Evolutionary conservation across 805 yeast species (phyloP).

Genomic region (Diddensiella santjacobensis): DNA sequence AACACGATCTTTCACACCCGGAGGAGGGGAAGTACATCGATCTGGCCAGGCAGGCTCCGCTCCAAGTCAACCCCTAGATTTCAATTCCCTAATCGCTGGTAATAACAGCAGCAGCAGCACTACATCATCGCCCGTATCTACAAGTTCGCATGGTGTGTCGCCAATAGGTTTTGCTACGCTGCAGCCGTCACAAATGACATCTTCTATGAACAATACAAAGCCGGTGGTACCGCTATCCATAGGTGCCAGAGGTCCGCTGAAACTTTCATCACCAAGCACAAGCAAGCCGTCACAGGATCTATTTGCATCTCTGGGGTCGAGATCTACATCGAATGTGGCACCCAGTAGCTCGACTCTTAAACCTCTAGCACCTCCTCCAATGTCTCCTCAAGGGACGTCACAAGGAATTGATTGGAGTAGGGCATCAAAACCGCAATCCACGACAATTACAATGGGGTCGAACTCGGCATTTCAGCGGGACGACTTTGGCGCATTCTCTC

Average conservation of each 20-base stretch:
- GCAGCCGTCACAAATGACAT: too few relatives aligned
- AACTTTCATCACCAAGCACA: neutral
- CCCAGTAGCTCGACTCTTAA: neutral
- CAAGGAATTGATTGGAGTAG: neutral
- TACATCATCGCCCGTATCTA: neutral
- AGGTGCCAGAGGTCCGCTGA: too few relatives aligned
- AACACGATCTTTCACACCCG: neutral
- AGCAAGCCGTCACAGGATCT: neutral
- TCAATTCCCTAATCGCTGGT: constrained; percentile 19
- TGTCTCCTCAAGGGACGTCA: neutral
- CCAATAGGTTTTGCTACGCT: neutral
- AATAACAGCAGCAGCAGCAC: constrained; percentile 5
- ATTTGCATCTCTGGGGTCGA: neutral
- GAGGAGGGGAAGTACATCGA: neutral
- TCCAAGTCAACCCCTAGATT: constrained; percentile 11
- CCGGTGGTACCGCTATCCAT: too few relatives aligned
- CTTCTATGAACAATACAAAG: too few relatives aligned
- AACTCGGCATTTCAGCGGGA: neutral
- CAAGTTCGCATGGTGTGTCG: neutral
- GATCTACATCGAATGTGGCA: neutral
- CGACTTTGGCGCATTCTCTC: constrained; percentile 6
- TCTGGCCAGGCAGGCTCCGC: neutral
- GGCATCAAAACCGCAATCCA: neutral
- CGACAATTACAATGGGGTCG: too few relatives aligned
- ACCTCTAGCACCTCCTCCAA: neutral